Percentiles rank a stretch among this genome's conserved stretches.
Conservation (phyloP, 306 rosid genomes). For the Gastrolobium bilobum region DNA sequence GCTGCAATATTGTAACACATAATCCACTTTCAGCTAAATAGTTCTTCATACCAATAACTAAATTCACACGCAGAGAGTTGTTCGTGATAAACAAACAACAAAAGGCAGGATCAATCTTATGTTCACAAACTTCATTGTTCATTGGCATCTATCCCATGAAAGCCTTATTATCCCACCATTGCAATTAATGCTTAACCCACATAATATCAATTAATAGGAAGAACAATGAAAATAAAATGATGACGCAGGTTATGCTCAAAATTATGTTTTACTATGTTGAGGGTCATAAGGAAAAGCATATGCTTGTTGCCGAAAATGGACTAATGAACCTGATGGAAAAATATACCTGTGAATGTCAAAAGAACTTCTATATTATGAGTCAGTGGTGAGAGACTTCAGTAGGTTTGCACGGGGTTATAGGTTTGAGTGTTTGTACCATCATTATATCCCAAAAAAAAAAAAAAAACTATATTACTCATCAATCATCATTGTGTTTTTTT, state of each 20-base stretch:
- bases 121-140: neutral
- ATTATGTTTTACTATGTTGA: neutral
- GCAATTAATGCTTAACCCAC: neutral
- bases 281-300: neutral
- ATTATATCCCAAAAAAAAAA: too few relatives aligned
- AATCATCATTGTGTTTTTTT: too few relatives aligned
- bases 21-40: neutral
- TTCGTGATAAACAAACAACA: neutral
- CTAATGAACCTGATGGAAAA: too few relatives aligned
- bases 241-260: neutral
- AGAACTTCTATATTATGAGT: neutral
- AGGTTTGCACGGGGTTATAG: too few relatives aligned
- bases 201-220: neutral
- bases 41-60: slow-evolving; percentile 1
- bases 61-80: neutral
- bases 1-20: slow-evolving; percentile 35
- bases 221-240: neutral
- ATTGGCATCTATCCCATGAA: neutral
- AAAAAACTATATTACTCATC: too few relatives aligned
- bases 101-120: neutral
- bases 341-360: neutral
- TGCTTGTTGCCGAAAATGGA: neutral
- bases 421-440: too few relatives aligned
- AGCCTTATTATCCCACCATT: neutral
- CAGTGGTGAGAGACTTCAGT: too few relatives aligned